phyloP scores from a whole-genome alignment of 2,329 filamentous ascomycete genomes.

The Diaporthe sp. region DNA sequence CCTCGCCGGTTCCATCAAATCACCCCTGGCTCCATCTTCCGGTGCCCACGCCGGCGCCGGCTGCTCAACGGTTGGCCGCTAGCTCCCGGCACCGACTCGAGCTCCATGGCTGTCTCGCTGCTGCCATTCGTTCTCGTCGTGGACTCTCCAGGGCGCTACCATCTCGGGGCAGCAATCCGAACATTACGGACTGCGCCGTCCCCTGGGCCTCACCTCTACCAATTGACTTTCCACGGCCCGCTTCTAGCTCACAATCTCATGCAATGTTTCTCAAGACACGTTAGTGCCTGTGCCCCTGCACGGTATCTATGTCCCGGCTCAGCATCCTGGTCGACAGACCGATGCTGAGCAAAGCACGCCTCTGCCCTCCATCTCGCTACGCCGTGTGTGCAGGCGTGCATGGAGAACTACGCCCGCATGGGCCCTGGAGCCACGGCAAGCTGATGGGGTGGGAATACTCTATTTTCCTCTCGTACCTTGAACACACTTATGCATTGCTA shows the following conservation, averaged over 20 bases:
- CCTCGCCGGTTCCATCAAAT: background rate
- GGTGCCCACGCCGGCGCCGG: conserved; percentile 27
- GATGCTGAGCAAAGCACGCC: conserved; percentile 35
- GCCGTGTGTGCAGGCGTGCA: conserved; percentile 29
- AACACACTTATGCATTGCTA: conserved; percentile 39
- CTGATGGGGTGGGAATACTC: background rate
- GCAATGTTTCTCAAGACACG: conserved; percentile 35
- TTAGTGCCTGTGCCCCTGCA: conserved; percentile 38
- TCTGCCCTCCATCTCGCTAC: conserved; percentile 34
- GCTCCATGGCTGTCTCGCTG: background rate
- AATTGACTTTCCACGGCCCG: conserved; percentile 30
- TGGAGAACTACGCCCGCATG: background rate
- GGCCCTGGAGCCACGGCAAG: conserved; percentile 32
- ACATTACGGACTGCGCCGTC: conserved; percentile 12
- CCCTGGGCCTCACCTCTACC: conserved; percentile 18
- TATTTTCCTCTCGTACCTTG: conserved; percentile 36
- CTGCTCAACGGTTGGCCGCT: conserved; percentile 16
- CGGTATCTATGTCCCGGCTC: conserved; percentile 32
- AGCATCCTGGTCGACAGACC: conserved; percentile 37
- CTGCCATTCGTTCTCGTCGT: conserved; percentile 28
- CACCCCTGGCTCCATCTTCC: conserved; percentile 3
- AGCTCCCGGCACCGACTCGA: conserved; percentile 16
- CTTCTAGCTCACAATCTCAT: conserved; percentile 31
- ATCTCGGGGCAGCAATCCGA: conserved; percentile 38
- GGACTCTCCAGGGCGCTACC: conserved; percentile 13